These are phyloP conservation scores for Madurella fahalii DNA, from an alignment of 2,329 filamentous ascomycete species.

Conservation along the genomic window DNA sequence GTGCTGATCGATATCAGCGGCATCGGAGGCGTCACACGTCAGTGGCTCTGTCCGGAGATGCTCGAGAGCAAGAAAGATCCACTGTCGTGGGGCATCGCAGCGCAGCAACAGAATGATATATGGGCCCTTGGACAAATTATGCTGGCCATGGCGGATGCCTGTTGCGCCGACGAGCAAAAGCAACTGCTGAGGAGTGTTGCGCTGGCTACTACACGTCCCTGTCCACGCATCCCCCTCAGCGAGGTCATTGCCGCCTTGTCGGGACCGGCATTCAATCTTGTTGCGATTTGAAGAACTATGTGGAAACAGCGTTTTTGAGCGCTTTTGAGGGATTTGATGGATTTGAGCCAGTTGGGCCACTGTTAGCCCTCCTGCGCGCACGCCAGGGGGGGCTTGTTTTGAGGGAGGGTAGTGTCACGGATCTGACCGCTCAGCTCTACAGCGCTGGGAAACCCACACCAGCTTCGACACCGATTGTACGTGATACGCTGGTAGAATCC, in stretches of 20 bases:
- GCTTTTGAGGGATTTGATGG: too few species aligned
- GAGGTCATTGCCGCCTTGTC: slow-evolving; percentile 2
- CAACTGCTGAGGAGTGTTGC: slow-evolving; percentile 4
- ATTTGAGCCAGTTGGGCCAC: too few species aligned
- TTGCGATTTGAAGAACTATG: too few species aligned
- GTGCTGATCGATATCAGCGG: slow-evolving; percentile 25
- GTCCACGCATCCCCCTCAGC: slow-evolving; percentile 1
- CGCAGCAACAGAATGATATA: slow-evolving; percentile 22
- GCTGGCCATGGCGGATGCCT: slow-evolving; percentile 10
- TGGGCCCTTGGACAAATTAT: slow-evolving; percentile 20
- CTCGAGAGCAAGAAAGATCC: slow-evolving; percentile 10
- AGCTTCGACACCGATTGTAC: too few species aligned
- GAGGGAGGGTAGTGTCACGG: too few species aligned
- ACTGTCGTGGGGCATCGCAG: slow-evolving; percentile 16
- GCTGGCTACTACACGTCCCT: background rate
- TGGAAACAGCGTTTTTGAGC: too few species aligned
- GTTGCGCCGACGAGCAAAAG: background rate
- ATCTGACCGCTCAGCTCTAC: too few species aligned
- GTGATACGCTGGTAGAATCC: too few species aligned
- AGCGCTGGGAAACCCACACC: too few species aligned
- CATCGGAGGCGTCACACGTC: slow-evolving; percentile 17
- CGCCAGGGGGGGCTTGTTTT: too few species aligned
- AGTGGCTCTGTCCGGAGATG: slow-evolving; percentile 26
- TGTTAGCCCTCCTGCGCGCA: too few species aligned
- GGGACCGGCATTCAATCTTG: too few species aligned